Evolutionary conservation across 2,329 filamentous ascomycete species (phyloP).

Genomic region (Nakataea oryzae): DNA sequence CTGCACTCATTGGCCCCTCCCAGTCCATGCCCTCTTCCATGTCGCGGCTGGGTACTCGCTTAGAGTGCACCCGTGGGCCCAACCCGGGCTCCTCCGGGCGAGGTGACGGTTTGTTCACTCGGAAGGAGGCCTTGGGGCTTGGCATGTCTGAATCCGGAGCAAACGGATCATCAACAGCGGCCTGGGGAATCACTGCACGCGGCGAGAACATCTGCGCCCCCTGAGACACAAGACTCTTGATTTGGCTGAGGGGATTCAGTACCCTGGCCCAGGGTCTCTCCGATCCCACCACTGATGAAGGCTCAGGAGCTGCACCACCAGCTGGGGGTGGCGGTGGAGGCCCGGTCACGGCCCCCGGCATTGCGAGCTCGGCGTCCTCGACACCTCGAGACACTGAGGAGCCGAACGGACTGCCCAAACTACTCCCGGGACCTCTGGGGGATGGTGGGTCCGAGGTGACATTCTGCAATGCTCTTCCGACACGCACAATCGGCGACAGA

Average conservation of each 20-base stretch:
- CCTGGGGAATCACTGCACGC: constrained; percentile 4
- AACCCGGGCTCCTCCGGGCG: neutral
- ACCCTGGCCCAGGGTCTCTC: constrained; percentile 15
- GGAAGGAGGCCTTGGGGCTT: neutral
- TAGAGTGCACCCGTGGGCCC: constrained; percentile 16
- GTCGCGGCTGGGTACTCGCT: constrained; percentile 12
- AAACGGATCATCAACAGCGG: constrained; percentile 14
- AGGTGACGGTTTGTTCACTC: constrained; percentile 1
- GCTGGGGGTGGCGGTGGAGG: constrained; percentile 2
- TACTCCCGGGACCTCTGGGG: constrained; percentile 37
- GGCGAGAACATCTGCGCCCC: constrained; percentile 19
- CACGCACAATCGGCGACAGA: constrained; percentile 48
- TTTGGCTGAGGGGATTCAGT: constrained; percentile 17
- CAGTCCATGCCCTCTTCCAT: constrained; percentile 30
- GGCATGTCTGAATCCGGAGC: constrained; percentile 9
- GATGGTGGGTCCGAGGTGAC: constrained; percentile 50
- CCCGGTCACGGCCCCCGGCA: neutral
- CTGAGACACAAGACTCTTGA: constrained; percentile 19
- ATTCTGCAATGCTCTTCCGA: constrained; percentile 43
- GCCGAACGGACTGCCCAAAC: constrained; percentile 46
- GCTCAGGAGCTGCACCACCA: neutral
- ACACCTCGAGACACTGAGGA: constrained; percentile 21
- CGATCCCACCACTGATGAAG: constrained; percentile 5
- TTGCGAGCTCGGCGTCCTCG: constrained; percentile 14
- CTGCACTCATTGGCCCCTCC: constrained; percentile 19